These are phyloP conservation scores for Daldinia loculata DNA, from an alignment of 495 filamentous ascomycete genomes.

Conservation along the genomic window DNA sequence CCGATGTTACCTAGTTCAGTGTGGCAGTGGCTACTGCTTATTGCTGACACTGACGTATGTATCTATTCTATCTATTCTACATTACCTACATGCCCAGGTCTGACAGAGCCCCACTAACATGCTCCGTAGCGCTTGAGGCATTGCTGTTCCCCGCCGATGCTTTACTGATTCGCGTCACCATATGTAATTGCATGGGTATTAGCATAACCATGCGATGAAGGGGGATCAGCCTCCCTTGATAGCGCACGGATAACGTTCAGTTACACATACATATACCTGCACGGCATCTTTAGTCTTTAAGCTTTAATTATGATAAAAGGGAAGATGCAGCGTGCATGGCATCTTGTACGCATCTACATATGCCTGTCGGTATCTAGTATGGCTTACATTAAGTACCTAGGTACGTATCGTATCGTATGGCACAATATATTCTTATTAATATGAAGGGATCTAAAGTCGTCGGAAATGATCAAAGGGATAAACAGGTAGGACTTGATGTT, in stretches of 20 bases:
- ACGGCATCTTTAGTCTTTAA: background rate
- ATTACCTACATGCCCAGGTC: background rate
- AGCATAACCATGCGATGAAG: background rate
- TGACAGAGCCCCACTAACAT: background rate
- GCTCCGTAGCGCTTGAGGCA: background rate
- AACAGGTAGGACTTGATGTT: background rate
- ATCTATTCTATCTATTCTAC: too few species aligned
- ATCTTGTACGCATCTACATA: background rate
- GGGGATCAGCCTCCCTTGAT: background rate
- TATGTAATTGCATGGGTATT: background rate
- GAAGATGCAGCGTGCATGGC: background rate
- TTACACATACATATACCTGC: too few species aligned
- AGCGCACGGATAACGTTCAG: background rate
- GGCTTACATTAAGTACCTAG: background rate
- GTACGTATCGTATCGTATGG: background rate
- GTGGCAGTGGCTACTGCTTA: background rate
- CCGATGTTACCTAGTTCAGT: background rate
- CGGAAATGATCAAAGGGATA: background rate
- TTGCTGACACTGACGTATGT: background rate
- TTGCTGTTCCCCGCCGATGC: background rate
- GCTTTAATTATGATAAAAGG: background rate
- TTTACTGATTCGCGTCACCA: background rate
- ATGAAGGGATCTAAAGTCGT: background rate
- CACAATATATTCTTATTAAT: background rate
- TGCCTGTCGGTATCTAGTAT: background rate